phyloP scores from a whole-genome alignment of 805 yeast genomes.

The Ogataea henricii region DNA sequence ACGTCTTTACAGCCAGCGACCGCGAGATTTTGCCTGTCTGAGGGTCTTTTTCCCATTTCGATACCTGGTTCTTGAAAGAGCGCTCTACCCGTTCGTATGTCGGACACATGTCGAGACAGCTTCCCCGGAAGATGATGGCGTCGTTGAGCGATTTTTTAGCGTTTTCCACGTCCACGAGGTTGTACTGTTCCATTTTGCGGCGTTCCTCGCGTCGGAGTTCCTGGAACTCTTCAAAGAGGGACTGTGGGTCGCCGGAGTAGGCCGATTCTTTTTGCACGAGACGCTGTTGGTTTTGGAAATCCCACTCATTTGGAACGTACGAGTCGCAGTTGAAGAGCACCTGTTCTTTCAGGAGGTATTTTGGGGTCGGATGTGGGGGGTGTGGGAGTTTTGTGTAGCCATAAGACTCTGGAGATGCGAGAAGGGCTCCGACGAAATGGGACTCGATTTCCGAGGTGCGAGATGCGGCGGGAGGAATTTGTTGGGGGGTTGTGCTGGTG shows the following conservation, averaged over 20 bases:
- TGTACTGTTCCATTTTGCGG: conserved; percentile 71
- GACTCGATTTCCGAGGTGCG: conserved; percentile 22
- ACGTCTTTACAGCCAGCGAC: conserved; percentile 78
- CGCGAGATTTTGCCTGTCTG: conserved; percentile 58
- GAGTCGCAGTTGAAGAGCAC: conserved; percentile 38
- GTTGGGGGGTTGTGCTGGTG: not conserved
- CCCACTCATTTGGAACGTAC: conserved; percentile 60
- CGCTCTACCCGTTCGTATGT: conserved; percentile 87
- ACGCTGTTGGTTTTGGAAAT: conserved; percentile 63
- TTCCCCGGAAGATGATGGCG: conserved; percentile 84
- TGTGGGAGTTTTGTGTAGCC: conserved; percentile 31
- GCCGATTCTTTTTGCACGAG: conserved; percentile 54
- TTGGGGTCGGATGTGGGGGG: conserved; percentile 27
- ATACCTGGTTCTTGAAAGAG: conserved; percentile 83
- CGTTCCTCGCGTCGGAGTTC: conserved; percentile 76
- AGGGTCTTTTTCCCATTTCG: conserved; percentile 71
- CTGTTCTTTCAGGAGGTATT: conserved; percentile 35
- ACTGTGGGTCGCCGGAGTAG: conserved; percentile 56
- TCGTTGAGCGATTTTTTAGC: conserved; percentile 79
- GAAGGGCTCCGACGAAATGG: conserved; percentile 34
- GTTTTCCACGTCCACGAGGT: conserved; percentile 86
- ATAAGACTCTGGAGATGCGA: conserved; percentile 28
- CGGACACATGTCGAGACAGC: conserved; percentile 95
- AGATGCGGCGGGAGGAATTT: not conserved
- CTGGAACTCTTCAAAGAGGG: conserved; percentile 74